Percentiles rank a stretch among this genome's conserved stretches.
These are phyloP conservation scores for Gentiana straminea DNA, from an alignment of 257 asterid genomes.

Conservation along the genomic window DNA sequence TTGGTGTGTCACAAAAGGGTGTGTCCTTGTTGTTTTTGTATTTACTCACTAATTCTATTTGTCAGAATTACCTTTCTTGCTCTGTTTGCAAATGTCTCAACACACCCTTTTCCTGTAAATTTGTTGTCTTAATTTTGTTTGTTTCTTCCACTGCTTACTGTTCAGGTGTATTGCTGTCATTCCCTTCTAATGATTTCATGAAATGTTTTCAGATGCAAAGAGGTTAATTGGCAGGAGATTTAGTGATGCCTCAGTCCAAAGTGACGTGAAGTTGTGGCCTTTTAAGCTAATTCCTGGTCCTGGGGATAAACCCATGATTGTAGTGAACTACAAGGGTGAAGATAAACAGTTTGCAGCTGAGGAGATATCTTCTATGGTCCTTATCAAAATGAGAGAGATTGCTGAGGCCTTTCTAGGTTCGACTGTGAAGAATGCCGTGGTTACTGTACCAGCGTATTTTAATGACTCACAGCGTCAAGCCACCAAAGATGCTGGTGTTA, in stretches of 20 bases:
- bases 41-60: too few species aligned
- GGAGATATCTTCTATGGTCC: constrained; percentile 85
- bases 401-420: constrained; percentile 73
- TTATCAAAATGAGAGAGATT: constrained; percentile 66
- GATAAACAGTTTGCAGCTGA: constrained; percentile 80
- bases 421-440: constrained; percentile 70
- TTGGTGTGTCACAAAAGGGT: too few species aligned
- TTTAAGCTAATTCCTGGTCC: constrained; percentile 66
- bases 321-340: constrained; percentile 69
- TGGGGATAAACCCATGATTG: constrained; percentile 75
- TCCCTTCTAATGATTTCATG: neutral
- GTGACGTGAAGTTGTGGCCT: constrained; percentile 72
- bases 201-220: constrained; percentile 48
- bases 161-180: too few species aligned
- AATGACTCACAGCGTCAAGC: constrained; percentile 85
- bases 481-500: constrained; percentile 84
- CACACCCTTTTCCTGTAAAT: too few species aligned
- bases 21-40: too few species aligned
- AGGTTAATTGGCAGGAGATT: constrained; percentile 70
- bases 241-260: constrained; percentile 55
- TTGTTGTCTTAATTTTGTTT: neutral
- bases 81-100: too few species aligned
- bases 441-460: constrained; percentile 78
- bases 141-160: neutral
- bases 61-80: too few species aligned